Evolutionary conservation across 352 stramenopile species (phyloP).

Genomic region (Proteromonas lacertae): DNA sequence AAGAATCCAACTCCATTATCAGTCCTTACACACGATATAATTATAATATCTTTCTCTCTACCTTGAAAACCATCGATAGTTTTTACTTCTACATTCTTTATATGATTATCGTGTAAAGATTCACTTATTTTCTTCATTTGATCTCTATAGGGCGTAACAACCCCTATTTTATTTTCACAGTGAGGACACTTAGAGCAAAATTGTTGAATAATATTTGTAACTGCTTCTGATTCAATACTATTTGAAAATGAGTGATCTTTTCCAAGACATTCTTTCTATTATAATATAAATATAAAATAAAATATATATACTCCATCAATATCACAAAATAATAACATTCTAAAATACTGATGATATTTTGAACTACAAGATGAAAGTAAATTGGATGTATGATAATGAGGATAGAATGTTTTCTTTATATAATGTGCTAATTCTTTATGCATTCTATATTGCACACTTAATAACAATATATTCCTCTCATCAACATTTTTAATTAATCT

Average conservation of each 20-base stretch:
- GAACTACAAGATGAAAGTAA: too few species aligned
- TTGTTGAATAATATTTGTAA: slow-evolving; percentile 90
- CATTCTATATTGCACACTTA: slow-evolving; percentile 19
- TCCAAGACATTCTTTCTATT: too few species aligned
- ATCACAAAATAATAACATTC: too few species aligned
- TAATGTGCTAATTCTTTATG: slow-evolving; percentile 9
- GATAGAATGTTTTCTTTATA: neutral
- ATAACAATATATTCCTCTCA: slow-evolving; percentile 21
- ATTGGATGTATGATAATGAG: too few species aligned
- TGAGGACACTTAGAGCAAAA: slow-evolving; percentile 58
- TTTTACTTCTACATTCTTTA: slow-evolving; percentile 58
- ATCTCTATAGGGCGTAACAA: slow-evolving; percentile 87
- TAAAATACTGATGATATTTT: too few species aligned
- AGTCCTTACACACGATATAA: slow-evolving; percentile 65
- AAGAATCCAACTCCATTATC: slow-evolving; percentile 50
- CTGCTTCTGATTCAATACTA: slow-evolving; percentile 79
- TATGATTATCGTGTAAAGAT: slow-evolving; percentile 50
- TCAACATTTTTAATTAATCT: slow-evolving; percentile 21
- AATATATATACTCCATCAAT: too few species aligned
- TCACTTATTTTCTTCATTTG: slow-evolving; percentile 27
- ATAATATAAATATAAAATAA: too few species aligned
- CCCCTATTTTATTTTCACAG: slow-evolving; percentile 42
- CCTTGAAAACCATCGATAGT: slow-evolving; percentile 71
- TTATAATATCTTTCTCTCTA: slow-evolving; percentile 47
- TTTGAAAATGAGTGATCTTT: slow-evolving; percentile 98